Evolutionary conservation across 208 protist genomes (phyloP), one percentile per base, ranked within the genome.

Genomic region (Chromosphaera perkinsii): DNA sequence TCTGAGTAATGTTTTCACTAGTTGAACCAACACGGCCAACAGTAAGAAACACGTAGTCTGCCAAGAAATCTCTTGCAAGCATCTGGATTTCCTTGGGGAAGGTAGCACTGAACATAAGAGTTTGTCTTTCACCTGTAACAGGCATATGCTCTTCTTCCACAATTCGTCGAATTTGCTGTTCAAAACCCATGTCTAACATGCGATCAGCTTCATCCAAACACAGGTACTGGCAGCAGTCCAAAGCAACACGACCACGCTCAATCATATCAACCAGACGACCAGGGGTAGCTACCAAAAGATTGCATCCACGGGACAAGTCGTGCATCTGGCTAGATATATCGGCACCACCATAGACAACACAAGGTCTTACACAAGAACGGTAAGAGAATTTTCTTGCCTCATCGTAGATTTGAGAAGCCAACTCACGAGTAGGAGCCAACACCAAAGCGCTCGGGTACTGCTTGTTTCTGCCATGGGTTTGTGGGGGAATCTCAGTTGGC

Each of bases 71-170:
- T 33, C 82, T 72, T 0, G 97, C 95, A 20, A 99, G 85, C 66
- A 82, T 82, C 87, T 98, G 93, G 64, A 98, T 97, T 69, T 95
- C 91, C 40, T 85, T 80, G 17, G 96, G 94, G 85, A 97, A 99
- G 48, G 97, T 99, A 14, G 97, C 97, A 29, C 88, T 95, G 79
- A 98, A 99, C 90, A 99, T 94, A 12, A 99, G 84, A n/a, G 95
- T 99, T 66, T 98, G 94, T 51, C 96, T 86, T 1, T 75, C 48
- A n/a, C 49, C 56, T 2, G 52, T 64, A 1, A 31, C 59, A 29
- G 82, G 75, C 84, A 91, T 87, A 59, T 92, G 91, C 37, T 86
- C 85, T 48, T 96, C 77, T 66, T 93, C 77, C n/a, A 98, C 78
- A 57, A 99, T 93, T 54, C 90, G 81, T 33, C 91, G 76, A 51